Evolutionary conservation across 140 eudicot genomes (phyloP).

Genomic region (Oenanthe javanica): DNA sequence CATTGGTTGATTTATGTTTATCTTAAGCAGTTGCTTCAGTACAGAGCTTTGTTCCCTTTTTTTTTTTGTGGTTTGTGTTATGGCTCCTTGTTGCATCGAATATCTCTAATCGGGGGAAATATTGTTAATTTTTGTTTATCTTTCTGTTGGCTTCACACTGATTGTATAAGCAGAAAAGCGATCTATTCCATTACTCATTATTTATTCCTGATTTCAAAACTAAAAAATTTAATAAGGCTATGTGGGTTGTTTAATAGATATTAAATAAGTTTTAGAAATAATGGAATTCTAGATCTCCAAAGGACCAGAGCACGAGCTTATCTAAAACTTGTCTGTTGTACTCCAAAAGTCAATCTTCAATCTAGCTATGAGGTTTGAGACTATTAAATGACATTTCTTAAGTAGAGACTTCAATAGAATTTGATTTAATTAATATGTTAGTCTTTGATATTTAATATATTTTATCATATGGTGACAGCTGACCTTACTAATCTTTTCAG

Average conservation of each 20-base stretch:
- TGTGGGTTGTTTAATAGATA: neutral
- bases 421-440: neutral
- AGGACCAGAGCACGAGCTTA: too few species aligned
- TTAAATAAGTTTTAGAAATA: neutral
- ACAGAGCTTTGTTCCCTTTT: neutral
- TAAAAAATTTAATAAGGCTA: neutral
- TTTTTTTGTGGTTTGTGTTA: neutral
- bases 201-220: neutral
- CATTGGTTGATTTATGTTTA: neutral
- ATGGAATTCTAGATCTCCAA: neutral
- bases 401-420: neutral
- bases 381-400: neutral
- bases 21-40: neutral
- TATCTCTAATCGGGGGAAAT: neutral
- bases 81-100: neutral
- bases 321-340: too few species aligned
- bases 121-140: neutral
- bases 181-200: neutral
- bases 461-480: neutral
- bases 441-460: neutral
- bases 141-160: neutral
- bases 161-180: neutral
- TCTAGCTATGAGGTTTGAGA: neutral
- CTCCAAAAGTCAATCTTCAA: neutral
- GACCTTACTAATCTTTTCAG: neutral